A percentile compares a stretch with the other conserved stretches of the same genome.
These are phyloP conservation scores for Martiniozyma asiatica DNA, from an alignment of 1,139 yeast genomes.

Conservation along the genomic window DNA sequence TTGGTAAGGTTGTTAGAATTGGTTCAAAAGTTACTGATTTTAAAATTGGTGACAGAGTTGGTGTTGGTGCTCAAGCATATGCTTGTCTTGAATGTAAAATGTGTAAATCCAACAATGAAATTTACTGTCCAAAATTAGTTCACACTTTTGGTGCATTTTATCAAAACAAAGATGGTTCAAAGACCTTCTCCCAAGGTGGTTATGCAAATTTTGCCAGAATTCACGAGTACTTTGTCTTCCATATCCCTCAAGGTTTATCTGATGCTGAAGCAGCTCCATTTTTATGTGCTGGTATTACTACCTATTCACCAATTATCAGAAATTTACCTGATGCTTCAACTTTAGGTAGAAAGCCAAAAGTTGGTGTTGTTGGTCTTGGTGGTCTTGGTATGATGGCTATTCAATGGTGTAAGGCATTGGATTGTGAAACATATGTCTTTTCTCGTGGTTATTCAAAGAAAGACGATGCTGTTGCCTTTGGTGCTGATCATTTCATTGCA, in stretches of 20 bases:
- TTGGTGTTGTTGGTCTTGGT: conserved; percentile 48
- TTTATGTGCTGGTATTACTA: conserved; percentile 59
- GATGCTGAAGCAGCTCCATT: conserved; percentile 47
- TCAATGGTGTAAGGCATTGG: conserved; percentile 44
- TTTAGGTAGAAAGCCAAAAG: conserved; percentile 25
- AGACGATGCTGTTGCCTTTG: conserved; percentile 39
- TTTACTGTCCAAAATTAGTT: conserved; percentile 32
- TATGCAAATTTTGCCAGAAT: conserved; percentile 47
- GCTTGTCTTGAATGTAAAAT: conserved; percentile 37
- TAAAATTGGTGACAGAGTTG: conserved; percentile 49
- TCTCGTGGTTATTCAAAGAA: conserved; percentile 38
- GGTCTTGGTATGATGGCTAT: conserved; percentile 53
- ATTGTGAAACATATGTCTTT: conserved; percentile 44
- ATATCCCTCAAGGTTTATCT: conserved; percentile 42
- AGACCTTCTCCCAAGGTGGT: conserved; percentile 41
- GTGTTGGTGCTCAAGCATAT: conserved; percentile 44
- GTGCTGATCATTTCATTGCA: conserved; percentile 41
- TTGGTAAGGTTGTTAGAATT: conserved; percentile 30
- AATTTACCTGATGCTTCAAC: conserved; percentile 18
- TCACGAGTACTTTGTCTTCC: conserved; percentile 40
- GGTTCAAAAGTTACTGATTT: conserved; percentile 36
- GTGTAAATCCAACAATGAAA: conserved; percentile 37
- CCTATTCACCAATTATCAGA: conserved; percentile 41
- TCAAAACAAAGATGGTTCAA: conserved; percentile 22
- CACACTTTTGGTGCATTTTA: conserved; percentile 36